Conservation (phyloP, 805 yeast species). For the Lachancea meyersii region DNA sequence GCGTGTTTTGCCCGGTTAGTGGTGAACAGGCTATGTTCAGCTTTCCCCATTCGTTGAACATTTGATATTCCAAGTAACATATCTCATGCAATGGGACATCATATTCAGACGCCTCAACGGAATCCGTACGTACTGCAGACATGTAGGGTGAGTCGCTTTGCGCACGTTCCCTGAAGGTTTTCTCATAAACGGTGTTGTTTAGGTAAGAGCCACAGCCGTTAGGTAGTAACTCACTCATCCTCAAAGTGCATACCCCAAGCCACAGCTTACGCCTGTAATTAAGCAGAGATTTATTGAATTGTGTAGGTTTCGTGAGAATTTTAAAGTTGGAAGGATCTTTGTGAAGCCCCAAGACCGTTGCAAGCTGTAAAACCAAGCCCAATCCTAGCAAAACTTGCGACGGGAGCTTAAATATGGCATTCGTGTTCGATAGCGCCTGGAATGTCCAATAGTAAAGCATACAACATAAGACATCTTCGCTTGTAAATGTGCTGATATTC, state of each 20-base stretch:
- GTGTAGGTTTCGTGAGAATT: background rate
- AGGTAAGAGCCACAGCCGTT: constrained; percentile 1
- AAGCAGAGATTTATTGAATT: background rate
- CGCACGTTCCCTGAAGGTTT: background rate
- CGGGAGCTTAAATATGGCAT: background rate
- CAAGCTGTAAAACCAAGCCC: constrained; percentile 1
- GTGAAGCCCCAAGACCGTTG: constrained; percentile 7
- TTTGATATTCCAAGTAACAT: constrained; percentile 3
- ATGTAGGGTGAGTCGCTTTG: background rate
- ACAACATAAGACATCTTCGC: constrained; percentile 29
- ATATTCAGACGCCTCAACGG: background rate
- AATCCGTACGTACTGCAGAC: constrained; percentile 1
- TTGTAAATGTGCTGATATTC: constrained; percentile 27
- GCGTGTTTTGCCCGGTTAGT: background rate
- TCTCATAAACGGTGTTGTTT: background rate
- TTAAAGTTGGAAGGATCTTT: constrained; percentile 8
- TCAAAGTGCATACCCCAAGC: constrained; percentile 3
- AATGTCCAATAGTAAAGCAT: constrained; percentile 16
- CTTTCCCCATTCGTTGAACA: background rate
- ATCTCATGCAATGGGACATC: constrained; percentile 7
- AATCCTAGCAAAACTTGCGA: background rate
- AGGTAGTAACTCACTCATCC: constrained; percentile 3
- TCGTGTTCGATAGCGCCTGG: background rate
- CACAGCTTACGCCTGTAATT: constrained; percentile 11
- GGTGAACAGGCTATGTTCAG: background rate